phyloP scores from a whole-genome alignment of 2,329 filamentous ascomycete genomes.

The Xylaria sp. region DNA sequence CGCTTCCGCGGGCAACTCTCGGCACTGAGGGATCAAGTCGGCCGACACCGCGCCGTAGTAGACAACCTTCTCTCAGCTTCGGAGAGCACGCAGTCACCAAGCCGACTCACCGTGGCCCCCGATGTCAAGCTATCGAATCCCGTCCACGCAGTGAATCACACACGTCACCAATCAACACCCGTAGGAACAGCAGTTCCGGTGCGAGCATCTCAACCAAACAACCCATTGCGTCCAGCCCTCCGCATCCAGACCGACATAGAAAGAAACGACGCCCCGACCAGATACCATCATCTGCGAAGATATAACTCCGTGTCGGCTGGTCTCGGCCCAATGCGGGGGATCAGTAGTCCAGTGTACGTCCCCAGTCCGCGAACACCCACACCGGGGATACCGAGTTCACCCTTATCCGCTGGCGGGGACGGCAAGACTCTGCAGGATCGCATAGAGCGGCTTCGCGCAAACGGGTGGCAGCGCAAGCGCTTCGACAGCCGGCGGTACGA shows the following conservation, averaged over 20 bases:
- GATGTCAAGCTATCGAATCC: neutral
- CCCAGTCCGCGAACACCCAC: neutral
- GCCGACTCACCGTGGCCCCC: neutral
- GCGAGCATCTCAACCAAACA: neutral
- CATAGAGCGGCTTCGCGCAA: constrained; percentile 60
- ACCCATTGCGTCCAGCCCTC: constrained; percentile 9
- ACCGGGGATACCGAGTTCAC: neutral
- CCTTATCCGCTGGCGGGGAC: constrained; percentile 28
- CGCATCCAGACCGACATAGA: constrained; percentile 14
- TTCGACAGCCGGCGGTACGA: constrained; percentile 62
- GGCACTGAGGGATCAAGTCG: constrained; percentile 55
- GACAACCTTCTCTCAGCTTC: constrained; percentile 43
- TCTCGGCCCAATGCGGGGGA: neutral
- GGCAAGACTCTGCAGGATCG: constrained; percentile 49
- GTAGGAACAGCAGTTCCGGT: too few relatives aligned
- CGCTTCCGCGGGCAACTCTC: constrained; percentile 57
- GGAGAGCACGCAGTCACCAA: constrained; percentile 21
- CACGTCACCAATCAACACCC: neutral
- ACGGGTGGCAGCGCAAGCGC: constrained; percentile 60
- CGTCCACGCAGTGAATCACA: neutral
- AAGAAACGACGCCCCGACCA: neutral
- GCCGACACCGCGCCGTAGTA: constrained; percentile 54
- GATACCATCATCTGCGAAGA: neutral
- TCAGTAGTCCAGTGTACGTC: neutral
- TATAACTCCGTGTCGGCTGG: constrained; percentile 1